Base-by-base conservation (phyloP, 148 eudicot species). In the Cornus florida region DNA sequence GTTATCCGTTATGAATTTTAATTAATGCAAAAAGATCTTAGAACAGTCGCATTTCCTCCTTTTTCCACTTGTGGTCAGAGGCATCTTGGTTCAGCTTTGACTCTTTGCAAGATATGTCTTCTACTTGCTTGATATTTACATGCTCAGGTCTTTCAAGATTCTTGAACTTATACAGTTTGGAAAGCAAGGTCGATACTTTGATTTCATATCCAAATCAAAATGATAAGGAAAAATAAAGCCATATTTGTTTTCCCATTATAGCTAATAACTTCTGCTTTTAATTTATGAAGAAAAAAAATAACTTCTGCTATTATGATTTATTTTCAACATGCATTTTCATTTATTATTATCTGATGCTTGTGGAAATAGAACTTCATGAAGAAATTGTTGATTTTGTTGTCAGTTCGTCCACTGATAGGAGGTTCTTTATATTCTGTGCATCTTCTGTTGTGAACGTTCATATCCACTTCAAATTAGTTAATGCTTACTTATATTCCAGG, bases 401-500 rank as follows among this genome's bases (percentile, higher is more conserved):
- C 12, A 48, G 38, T 35, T 35, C 38, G 2, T 35, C 12, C 53
- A 48, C 12, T 7, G 53, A 33, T 19, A 33, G 31, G 4, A 7
- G 35, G 48, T 10, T 60, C 13, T 19, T 39, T 41, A 4, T 76
- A 4, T 38, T 4, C 17, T 56, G 16, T 64, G 2, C 5, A n/a
- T 73, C 8, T 50, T 32, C 20, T 39, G 10, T 48, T 48, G 53
- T 2, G 12, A 48, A 48, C 0, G 5, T 11, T 31, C 2, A 12
- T 43, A 57, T 39, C 60, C 17, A 11, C 65, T 23, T 70, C 31
- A 31, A 22, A 41, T 72, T 59, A 43, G 3, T 57, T 57, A 17
- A 57, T 17, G 14, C 38, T 57, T 57, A 53, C 82, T 66, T 59
- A 14, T 86, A 74, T 87, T 80, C 71, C 91, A 94, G 98, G 98